Evolutionary conservation across 352 stramenopile species (phyloP).

Genomic region (Phytopythium kandeliae): DNA sequence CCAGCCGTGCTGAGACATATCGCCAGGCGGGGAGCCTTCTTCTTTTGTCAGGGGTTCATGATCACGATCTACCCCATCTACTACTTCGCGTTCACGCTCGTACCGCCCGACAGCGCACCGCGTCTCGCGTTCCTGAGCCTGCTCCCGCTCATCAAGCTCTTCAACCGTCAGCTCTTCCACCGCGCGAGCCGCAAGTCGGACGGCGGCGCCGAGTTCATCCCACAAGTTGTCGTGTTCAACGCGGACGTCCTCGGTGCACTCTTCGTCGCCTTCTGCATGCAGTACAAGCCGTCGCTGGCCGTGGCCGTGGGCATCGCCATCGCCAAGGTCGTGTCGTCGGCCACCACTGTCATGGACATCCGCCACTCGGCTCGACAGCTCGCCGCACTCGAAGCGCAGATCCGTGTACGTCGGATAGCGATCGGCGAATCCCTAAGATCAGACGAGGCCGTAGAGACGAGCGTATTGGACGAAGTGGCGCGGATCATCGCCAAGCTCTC

Average conservation of each 20-base stretch:
- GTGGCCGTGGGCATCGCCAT: slow-evolving; percentile 14
- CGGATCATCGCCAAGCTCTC: not conserved
- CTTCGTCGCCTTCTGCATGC: slow-evolving; percentile 25
- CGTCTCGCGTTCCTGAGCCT: slow-evolving; percentile 8
- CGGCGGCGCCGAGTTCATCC: slow-evolving; percentile 10
- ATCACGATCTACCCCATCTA: slow-evolving; percentile 17
- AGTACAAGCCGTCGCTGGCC: slow-evolving; percentile 14
- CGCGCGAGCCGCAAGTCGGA: slow-evolving; percentile 10
- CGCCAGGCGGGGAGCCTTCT: slow-evolving; percentile 5
- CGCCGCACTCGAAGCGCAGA: not conserved
- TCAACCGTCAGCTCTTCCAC: slow-evolving; percentile 12
- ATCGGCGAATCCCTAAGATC: not conserved
- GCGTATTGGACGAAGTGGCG: not conserved
- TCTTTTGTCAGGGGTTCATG: slow-evolving; percentile 11
- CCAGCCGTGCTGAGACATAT: not conserved
- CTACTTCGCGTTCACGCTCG: slow-evolving; percentile 13
- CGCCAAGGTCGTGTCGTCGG: slow-evolving; percentile 15
- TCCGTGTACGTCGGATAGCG: not conserved
- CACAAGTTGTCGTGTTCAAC: slow-evolving; percentile 24
- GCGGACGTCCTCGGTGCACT: slow-evolving; percentile 21
- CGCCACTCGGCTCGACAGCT: not conserved
- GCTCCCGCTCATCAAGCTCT: slow-evolving; percentile 11
- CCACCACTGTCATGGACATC: slow-evolving; percentile 9
- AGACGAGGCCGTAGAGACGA: not conserved
- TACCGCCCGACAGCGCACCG: slow-evolving; percentile 6